Conservation (phyloP, 768 basidiomycete species). For the Botryobasidium botryosum region DNA sequence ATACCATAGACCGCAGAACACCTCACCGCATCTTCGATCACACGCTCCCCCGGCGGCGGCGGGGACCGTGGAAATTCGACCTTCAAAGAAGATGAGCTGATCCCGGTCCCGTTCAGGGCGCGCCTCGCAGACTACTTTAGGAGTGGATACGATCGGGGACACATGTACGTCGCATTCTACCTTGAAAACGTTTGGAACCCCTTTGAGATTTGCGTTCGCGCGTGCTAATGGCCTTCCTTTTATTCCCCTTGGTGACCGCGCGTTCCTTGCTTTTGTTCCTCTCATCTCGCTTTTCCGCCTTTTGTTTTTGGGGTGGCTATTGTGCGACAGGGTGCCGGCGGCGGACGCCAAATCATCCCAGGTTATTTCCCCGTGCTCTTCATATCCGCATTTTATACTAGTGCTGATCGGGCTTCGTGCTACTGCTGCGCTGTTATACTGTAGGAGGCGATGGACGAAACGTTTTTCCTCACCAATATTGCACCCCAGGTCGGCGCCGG, state of each 20-base stretch:
- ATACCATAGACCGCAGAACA: slow-evolving; percentile 84
- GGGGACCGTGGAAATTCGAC: slow-evolving; percentile 61
- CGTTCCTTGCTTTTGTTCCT: too few species aligned
- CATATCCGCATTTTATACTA: neutral
- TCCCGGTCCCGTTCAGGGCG: slow-evolving; percentile 67
- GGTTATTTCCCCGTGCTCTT: slow-evolving; percentile 22
- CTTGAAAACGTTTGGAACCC: too few species aligned
- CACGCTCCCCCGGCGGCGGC: slow-evolving; percentile 27
- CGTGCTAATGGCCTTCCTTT: too few species aligned
- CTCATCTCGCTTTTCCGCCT: slow-evolving; percentile 1
- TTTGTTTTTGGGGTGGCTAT: neutral
- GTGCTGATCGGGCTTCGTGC: neutral
- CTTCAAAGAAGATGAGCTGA: slow-evolving; percentile 67
- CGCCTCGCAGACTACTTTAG: slow-evolving; percentile 76
- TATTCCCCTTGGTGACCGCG: too few species aligned
- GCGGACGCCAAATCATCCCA: slow-evolving; percentile 89
- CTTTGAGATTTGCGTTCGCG: too few species aligned
- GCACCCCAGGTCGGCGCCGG: slow-evolving; percentile 96
- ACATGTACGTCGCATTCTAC: slow-evolving; percentile 51
- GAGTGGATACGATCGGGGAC: slow-evolving; percentile 91
- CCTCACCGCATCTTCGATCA: slow-evolving; percentile 61
- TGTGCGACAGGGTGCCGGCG: slow-evolving; percentile 77
- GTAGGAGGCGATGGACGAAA: slow-evolving; percentile 88
- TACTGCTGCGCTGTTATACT: too few species aligned
- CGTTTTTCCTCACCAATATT: slow-evolving; percentile 87